Evolutionary conservation across 2,329 filamentous ascomycete species (phyloP).

Genomic region (Aureobasidium sp.): DNA sequence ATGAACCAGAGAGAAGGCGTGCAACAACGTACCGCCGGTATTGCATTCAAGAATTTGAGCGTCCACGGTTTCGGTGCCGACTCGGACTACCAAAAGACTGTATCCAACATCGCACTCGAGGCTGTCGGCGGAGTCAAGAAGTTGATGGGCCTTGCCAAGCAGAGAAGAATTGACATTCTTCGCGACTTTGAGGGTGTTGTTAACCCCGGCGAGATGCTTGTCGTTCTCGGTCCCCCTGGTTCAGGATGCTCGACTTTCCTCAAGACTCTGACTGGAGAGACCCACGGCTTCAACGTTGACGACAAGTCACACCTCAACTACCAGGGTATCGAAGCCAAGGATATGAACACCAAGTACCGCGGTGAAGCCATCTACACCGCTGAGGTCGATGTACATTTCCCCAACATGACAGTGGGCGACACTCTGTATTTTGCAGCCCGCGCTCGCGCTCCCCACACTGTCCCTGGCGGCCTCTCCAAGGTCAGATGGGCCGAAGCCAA

Average conservation of each 20-base stretch:
- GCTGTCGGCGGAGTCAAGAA: conserved; percentile 33
- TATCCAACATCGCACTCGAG: conserved; percentile 42
- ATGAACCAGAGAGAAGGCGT: conserved; percentile 37
- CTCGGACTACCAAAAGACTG: conserved; percentile 46
- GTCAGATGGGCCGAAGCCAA: conserved; percentile 54
- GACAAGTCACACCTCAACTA: conserved; percentile 71
- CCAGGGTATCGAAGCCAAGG: conserved; percentile 63
- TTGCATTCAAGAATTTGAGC: conserved; percentile 41
- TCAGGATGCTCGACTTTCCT: conserved; percentile 75
- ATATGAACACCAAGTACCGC: conserved; percentile 72
- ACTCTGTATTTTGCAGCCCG: conserved; percentile 71
- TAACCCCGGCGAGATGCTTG: conserved; percentile 65
- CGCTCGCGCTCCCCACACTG: conserved; percentile 57
- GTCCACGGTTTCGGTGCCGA: conserved; percentile 44
- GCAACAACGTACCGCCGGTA: conserved; percentile 38
- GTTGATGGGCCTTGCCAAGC: conserved; percentile 23
- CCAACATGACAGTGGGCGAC: conserved; percentile 68
- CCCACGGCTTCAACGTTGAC: conserved; percentile 69
- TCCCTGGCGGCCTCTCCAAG: conserved; percentile 52
- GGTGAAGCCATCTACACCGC: conserved; percentile 84
- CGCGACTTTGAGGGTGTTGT: conserved; percentile 62
- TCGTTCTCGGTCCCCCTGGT: conserved; percentile 63
- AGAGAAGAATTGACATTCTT: conserved; percentile 51
- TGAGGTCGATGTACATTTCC: conserved; percentile 72
- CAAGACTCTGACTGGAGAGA: conserved; percentile 78